Base-by-base conservation (phyloP, 1,139 yeast genomes). In the Pichiaceae sp. region DNA sequence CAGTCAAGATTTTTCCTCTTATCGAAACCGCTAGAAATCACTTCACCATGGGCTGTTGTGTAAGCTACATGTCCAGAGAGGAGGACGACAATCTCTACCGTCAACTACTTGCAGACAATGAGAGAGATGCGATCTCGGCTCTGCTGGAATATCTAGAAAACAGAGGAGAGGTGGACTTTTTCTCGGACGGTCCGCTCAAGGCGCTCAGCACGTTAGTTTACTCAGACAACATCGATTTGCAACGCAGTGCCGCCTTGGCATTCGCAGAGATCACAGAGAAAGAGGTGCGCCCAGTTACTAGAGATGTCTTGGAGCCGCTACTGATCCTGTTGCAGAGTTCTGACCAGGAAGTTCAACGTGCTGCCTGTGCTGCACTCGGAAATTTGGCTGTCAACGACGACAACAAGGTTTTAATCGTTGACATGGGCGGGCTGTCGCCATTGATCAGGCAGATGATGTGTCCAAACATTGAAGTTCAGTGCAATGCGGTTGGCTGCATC, bases 251-350 rank as follows among this genome's bases (percentile, higher is more conserved):
- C 3, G 98, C 98, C 6, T 70, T 91, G 50, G 98, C 98, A 11
- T 91, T 91, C 68, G 98, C 98, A 9, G 99, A 91, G 61, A 89
- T 93, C 41, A 91, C 99, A 31, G 98, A 91, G 57, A 93, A 91
- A 60, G 94, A 84, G 54, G 91, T 89, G 30, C 73, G 94, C 45
- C 85, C 93, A 36, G 97, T 91, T 25, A 80, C 82, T 49, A 70
- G 94, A 43, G 95, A 86, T 48, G 96, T 91, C 3, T 68, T 91
- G 48, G 96, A 91, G 57, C 98, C 98, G 33, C 87, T 91, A 36
- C 68, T 91, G 42, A 84, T 87, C 37, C 69, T 91, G 36, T 67
- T 93, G 47, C 96, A 89, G 60, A 78, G 85, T 46, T 71, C 82
- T 18, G 98, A 91, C 59, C 74, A 89, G 37, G 98, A 91, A 62